Evolutionary conservation across 2,329 filamentous ascomycete species (phyloP), one percentile per base, ranked within the genome.

Genomic region (Pyricularia pennisetigena): DNA sequence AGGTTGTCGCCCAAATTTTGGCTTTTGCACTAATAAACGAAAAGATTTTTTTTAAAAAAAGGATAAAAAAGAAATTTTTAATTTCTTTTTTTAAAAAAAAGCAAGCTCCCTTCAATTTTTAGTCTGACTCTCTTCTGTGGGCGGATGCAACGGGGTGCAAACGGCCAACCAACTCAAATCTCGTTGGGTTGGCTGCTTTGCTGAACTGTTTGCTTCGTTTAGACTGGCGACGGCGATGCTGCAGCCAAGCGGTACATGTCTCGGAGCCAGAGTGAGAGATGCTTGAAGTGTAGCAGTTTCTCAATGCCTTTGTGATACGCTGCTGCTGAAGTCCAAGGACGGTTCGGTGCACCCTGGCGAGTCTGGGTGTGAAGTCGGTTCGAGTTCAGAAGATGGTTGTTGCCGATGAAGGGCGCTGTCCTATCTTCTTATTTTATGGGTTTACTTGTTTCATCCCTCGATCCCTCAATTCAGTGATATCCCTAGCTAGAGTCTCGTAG

Each of bases 171-270:
- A 49, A 49, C 41, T 49, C 41, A 49, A 49, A 49, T 49, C 41
- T 49, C 41, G 41, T 49, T 8, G 20, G 41, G 41, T 49, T 49
- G 41, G 41, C 7, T 49, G 41, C 8, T 49, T 49, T 49, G 41
- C 16, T 49, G 1, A 16, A n/a, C 7, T 49, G 41, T 49, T 49
- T 49, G 41, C 41, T 49, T 49, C 41, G 41, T 49, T 49, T 49
- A 49, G 20, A 49, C 41, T 49, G 32, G 29, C 63, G 63, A 65
- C 20, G 29, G 8, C 63, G 63, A 65, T 65, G 63, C 63, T 65
- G 63, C 63, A 32, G 63, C n/a, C 63, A 65, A 32, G 63, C 29
- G 63, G 63, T 32, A 65, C 63, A 65, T 65, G 24, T 65, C 63
- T 65, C 63, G 63, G 63, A 65, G 6, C 41, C 20, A 49, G 16